Evolutionary conservation across 2,329 filamentous ascomycete species (phyloP), one percentile per base, ranked within the genome.

Genomic region (Celoporthe dispersa): DNA sequence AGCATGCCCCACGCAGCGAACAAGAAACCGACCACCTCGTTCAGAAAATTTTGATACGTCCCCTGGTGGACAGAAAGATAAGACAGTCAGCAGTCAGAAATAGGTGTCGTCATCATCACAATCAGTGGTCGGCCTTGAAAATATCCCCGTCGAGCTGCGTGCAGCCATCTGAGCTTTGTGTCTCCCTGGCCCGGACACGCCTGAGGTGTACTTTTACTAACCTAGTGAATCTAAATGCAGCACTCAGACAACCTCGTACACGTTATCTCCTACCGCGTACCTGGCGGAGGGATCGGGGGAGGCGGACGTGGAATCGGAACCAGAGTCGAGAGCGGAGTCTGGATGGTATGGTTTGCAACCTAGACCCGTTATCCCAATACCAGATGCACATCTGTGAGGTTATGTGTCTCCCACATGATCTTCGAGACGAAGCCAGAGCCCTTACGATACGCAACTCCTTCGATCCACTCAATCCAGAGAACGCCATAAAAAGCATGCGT

Each of bases 131-230:
- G 16, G 28, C 28, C 28, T 62, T 53, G 55, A 57, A 51, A 53
- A 60, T 19, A 25, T 69, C 19, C 68, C 68, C 35, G 28, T 61
- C 2, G 68, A 69, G 48, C 33, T 69, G 7, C 68, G 64, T 8
- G 41, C 39, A 37, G 68, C 53, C 11, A 11, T 69, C 1, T 69
- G 68, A 63, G 41, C n/a, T 28, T 55, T 62, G 8, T 67, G 57
- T 19, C 59, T 69, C 0, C 68, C 68, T 3, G 64, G 55, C 22
- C 44, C 64, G 55, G 22, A 44, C 64, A n/a, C 57, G 35, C 41
- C 12, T 35, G 64, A 63, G 57, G 37, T 69, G 35, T 63, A 69
- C 57, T 69, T 69, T 44, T 69, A 63, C 51, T 31, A 67, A 12
- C 64, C 55, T 6, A n/a, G 31, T 22, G 12, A 44, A 16, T 12